These are phyloP conservation scores for Actinidia polygama DNA, from an alignment of 179 eudicot species.

Conservation along the genomic window DNA sequence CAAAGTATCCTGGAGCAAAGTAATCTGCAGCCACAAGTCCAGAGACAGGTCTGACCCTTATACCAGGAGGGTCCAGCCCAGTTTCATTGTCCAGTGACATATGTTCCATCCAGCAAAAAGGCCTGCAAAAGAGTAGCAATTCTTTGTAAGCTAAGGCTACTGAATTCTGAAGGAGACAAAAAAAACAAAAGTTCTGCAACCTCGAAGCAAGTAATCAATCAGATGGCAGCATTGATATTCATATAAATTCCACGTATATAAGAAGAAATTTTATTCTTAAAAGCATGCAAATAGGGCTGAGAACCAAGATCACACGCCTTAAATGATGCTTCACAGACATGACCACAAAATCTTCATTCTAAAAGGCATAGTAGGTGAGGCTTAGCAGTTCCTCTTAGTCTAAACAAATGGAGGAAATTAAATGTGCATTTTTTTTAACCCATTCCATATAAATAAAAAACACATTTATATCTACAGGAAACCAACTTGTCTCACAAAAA, in stretches of 20 bases:
- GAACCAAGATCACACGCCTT: background rate
- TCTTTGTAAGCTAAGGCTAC: background rate
- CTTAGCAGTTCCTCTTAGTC: too few relatives aligned
- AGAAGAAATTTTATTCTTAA: background rate
- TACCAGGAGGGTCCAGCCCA: slow-evolving; percentile 83
- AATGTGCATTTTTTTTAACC: too few relatives aligned
- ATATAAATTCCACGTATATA: background rate
- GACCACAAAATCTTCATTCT: too few relatives aligned
- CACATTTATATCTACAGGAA: background rate
- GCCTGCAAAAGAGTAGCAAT: slow-evolving; percentile 45
- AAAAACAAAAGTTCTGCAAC: background rate
- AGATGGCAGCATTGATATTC: background rate
- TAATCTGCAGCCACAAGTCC: slow-evolving; percentile 99
- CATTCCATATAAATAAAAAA: too few relatives aligned
- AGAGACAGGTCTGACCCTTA: slow-evolving; percentile 85
- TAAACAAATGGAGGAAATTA: too few relatives aligned
- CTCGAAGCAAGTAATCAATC: background rate
- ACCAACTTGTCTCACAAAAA: background rate
- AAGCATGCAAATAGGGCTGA: background rate
- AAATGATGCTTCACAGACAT: background rate
- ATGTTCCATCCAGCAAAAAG: slow-evolving; percentile 96
- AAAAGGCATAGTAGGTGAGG: too few relatives aligned
- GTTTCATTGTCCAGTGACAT: slow-evolving; percentile 96
- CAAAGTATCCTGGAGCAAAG: slow-evolving; percentile 93
- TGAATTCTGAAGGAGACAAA: background rate